Evolutionary conservation across 2,329 filamentous ascomycete genomes (phyloP).

Genomic region (Penicillium sumatraense): DNA sequence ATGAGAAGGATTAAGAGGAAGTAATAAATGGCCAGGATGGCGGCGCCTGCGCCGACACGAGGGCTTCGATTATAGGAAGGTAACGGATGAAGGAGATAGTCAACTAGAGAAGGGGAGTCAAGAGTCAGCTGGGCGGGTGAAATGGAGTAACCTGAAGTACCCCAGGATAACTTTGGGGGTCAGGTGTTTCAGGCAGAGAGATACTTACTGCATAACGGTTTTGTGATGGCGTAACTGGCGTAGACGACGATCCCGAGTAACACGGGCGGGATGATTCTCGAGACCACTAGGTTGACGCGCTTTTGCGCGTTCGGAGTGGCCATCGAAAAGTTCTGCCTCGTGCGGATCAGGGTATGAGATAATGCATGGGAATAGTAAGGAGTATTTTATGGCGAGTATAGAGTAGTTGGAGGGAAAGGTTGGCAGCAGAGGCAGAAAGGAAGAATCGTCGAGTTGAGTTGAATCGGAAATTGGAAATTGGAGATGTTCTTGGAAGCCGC

Average conservation of each 20-base stretch:
- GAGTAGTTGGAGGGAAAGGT: neutral
- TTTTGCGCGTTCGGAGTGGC: conserved; percentile 38
- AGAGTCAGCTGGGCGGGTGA: conserved; percentile 4
- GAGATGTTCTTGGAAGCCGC: neutral
- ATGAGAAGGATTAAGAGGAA: conserved; percentile 71
- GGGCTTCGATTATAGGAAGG: conserved; percentile 42
- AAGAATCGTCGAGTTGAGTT: too few species aligned
- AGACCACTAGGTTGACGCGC: conserved; percentile 61
- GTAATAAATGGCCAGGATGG: conserved; percentile 74
- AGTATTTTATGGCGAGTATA: conserved; percentile 1
- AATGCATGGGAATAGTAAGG: conserved; percentile 13
- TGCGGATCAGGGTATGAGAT: conserved; percentile 17
- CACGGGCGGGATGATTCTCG: conserved; percentile 71
- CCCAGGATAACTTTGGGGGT: too few species aligned
- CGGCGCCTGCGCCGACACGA: conserved; percentile 64
- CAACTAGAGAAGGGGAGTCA: conserved; percentile 59
- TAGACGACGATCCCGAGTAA: conserved; percentile 70
- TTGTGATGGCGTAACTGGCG: conserved; percentile 72
- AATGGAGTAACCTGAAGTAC: neutral
- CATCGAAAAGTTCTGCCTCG: conserved; percentile 31
- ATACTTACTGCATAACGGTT: conserved; percentile 68
- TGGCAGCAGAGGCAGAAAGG: neutral
- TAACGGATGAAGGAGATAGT: conserved; percentile 68
- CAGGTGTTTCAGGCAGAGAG: neutral
- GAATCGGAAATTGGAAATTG: neutral